Percentiles rank a stretch among this genome's conserved stretches.
phyloP scores from a whole-genome alignment of 768 basidiomycete species.

The Tylopilus rubrobrunneus region DNA sequence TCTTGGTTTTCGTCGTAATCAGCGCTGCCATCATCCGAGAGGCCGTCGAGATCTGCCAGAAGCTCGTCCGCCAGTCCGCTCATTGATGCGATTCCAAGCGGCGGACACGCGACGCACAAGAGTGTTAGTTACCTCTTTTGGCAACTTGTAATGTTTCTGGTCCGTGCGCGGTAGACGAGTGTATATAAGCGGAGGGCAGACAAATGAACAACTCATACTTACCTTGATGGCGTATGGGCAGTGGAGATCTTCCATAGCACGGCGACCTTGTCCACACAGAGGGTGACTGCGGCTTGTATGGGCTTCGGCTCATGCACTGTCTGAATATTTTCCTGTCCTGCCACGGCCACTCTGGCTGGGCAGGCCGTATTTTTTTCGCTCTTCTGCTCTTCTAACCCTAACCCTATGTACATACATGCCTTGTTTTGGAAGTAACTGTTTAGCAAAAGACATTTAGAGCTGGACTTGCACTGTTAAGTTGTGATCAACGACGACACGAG shows the following conservation, averaged over 20 bases:
- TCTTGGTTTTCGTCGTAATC: conserved; percentile 43
- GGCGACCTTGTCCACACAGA: conserved; percentile 45
- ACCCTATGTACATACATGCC: background rate
- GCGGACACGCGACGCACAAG: background rate
- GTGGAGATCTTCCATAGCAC: conserved; percentile 51
- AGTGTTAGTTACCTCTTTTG: background rate
- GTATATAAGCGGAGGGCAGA: conserved; percentile 28
- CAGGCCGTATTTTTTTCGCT: conserved; percentile 17
- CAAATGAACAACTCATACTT: conserved; percentile 40
- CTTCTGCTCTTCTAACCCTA: too few relatives aligned
- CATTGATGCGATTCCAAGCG: conserved; percentile 39
- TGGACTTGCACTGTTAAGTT: too few relatives aligned
- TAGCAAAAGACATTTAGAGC: too few relatives aligned
- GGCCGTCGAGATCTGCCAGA: conserved; percentile 84
- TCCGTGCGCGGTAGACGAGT: conserved; percentile 17
- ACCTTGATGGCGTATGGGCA: conserved; percentile 64
- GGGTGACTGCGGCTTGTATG: conserved; percentile 28
- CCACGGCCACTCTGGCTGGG: conserved; percentile 48
- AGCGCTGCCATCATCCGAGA: conserved; percentile 63
- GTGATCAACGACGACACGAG: too few relatives aligned
- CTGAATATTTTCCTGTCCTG: conserved; percentile 77
- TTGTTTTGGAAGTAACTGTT: conserved; percentile 3
- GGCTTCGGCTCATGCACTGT: conserved; percentile 74
- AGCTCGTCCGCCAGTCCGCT: conserved; percentile 88
- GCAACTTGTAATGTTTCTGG: conserved; percentile 7